Percentiles rank a stretch among this genome's conserved stretches.
Evolutionary conservation across 108 stramenopile species (phyloP).

Genomic region (Pseudonitzschia multistriata): DNA sequence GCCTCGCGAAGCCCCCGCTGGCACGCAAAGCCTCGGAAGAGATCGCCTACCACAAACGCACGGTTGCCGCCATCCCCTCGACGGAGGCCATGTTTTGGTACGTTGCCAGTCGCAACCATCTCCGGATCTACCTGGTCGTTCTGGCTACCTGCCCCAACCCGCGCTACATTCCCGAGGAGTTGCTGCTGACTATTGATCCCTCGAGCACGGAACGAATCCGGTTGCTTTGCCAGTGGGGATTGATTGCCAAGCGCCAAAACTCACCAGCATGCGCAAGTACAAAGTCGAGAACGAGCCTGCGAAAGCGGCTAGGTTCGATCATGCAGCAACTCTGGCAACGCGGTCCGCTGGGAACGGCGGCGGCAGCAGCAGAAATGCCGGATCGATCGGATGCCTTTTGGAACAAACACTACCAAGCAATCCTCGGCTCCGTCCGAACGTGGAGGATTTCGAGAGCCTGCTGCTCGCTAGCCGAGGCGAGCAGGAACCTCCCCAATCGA

Average conservation of each 20-base stretch:
- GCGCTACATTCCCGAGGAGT: not conserved
- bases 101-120: not conserved
- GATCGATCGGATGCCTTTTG: too few species aligned
- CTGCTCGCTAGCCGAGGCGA: not conserved
- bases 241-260: not conserved
- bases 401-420: not conserved
- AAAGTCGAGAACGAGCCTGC: too few species aligned
- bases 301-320: too few species aligned
- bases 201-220: not conserved
- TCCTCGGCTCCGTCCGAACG: not conserved
- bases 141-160: slow-evolving; percentile 2
- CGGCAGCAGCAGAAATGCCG: too few species aligned
- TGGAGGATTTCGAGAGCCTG: not conserved
- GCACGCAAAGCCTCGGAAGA: not conserved
- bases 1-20: not conserved
- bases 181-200: not conserved
- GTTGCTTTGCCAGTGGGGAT: slow-evolving; percentile 3
- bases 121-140: not conserved
- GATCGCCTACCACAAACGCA: not conserved
- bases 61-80: not conserved
- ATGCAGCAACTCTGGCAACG: too few species aligned
- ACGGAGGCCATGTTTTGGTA: slow-evolving; percentile 3
- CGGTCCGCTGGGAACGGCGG: too few species aligned
- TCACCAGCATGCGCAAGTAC: not conserved
- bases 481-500: not conserved